phyloP scores from a whole-genome alignment of 1,284 basidiomycete species.

The Puccinia novopanici region DNA sequence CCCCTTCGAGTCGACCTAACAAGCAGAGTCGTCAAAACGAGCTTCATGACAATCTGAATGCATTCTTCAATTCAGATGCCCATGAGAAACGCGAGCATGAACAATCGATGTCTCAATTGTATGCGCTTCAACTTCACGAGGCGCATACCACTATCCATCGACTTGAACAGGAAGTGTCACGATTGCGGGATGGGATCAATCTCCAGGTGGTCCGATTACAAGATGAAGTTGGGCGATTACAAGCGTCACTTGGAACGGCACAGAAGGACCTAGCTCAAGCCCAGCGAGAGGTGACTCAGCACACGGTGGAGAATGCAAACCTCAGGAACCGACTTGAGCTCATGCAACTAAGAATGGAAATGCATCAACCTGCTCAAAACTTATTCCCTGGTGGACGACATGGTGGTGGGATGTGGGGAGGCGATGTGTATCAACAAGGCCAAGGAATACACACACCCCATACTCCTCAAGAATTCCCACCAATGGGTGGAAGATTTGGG shows the following conservation, averaged over 20 bases:
- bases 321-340: not conserved
- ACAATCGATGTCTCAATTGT: not conserved
- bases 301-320: not conserved
- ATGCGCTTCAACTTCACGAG: not conserved
- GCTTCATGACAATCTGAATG: too few relatives aligned
- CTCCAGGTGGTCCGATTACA: not conserved
- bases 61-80: not conserved
- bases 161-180: not conserved
- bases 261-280: not conserved
- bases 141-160: not conserved
- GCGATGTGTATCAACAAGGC: too few relatives aligned
- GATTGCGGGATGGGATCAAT: not conserved
- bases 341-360: not conserved
- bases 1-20: too few relatives aligned
- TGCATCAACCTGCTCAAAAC: too few relatives aligned
- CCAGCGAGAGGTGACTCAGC: not conserved
- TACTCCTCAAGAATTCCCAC: too few relatives aligned
- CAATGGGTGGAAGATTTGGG: too few relatives aligned
- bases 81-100: not conserved
- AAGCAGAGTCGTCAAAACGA: too few relatives aligned
- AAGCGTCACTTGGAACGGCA: too few relatives aligned
- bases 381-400: too few relatives aligned
- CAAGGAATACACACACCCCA: not conserved
- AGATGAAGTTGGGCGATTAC: not conserved
- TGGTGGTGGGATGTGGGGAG: too few relatives aligned